phyloP scores from a whole-genome alignment of 176 grass and related monocot genomes.

The Elaeis guineensis region DNA sequence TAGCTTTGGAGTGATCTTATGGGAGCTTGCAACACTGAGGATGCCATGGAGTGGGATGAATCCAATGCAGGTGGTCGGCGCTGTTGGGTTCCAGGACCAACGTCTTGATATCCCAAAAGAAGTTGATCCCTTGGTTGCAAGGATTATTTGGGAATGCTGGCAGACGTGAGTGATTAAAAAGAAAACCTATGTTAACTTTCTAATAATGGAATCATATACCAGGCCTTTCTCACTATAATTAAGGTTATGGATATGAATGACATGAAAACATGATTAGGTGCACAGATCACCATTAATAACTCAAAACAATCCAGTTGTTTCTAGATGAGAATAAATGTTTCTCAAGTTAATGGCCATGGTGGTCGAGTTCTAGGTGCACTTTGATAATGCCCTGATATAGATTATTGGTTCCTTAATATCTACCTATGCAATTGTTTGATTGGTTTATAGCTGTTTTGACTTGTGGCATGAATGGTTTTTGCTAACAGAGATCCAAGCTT shows the following conservation, averaged over 20 bases:
- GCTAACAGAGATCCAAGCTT: constrained; percentile 62
- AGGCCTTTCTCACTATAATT: too few relatives aligned
- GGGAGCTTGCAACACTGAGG: constrained; percentile 88
- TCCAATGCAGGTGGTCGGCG: constrained; percentile 96
- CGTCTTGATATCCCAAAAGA: constrained; percentile 91
- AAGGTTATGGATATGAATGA: too few relatives aligned
- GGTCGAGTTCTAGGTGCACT: too few relatives aligned
- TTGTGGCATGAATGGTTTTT: background rate
- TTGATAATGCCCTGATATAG: too few relatives aligned
- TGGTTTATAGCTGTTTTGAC: background rate
- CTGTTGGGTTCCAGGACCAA: constrained; percentile 91
- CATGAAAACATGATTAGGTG: too few relatives aligned
- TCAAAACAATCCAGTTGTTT: too few relatives aligned
- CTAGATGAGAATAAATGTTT: too few relatives aligned
- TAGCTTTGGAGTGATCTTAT: constrained; percentile 97
- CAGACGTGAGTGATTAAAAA: constrained; percentile 53
- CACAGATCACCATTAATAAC: too few relatives aligned
- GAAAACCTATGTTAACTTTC: background rate
- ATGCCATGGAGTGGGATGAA: constrained; percentile 99
- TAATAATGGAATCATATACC: too few relatives aligned
- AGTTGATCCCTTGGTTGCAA: constrained; percentile 71
- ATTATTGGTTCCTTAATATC: too few relatives aligned
- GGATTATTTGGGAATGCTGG: constrained; percentile 94
- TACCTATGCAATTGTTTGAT: too few relatives aligned
- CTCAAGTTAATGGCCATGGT: too few relatives aligned